Conservation (phyloP, 768 basidiomycete species). For the Mycena latifolia region DNA sequence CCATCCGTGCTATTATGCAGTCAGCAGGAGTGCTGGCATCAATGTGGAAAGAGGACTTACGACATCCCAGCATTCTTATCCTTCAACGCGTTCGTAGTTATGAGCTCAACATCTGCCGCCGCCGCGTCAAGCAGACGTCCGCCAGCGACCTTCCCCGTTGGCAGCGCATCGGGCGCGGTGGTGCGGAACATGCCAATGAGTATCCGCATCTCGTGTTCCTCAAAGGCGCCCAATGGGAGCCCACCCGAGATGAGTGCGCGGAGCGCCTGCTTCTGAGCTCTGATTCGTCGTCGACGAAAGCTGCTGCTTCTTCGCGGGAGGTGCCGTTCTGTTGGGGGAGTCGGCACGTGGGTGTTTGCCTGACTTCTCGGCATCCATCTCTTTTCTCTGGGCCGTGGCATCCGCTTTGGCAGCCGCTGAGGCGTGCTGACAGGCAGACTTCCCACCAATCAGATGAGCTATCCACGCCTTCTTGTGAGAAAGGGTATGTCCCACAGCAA, state of each 20-base stretch:
- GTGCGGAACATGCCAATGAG: constrained; percentile 19
- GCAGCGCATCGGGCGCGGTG: constrained; percentile 11
- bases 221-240: background rate
- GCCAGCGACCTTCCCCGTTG: background rate
- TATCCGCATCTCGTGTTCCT: constrained; percentile 18
- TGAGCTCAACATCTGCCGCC: constrained; percentile 11
- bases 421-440: background rate
- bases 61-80: background rate
- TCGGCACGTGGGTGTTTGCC: too few relatives aligned
- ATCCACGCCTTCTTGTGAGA: background rate
- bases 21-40: background rate
- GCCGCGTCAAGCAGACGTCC: constrained; percentile 6
- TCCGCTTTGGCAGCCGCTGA: background rate
- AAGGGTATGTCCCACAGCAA: too few relatives aligned
- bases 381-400: background rate
- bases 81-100: background rate
- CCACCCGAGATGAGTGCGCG: constrained; percentile 10
- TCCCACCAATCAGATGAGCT: background rate
- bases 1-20: constrained; percentile 5
- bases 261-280: constrained; percentile 13
- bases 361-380: background rate
- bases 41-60: background rate
- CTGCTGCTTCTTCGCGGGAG: background rate
- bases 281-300: too few relatives aligned
- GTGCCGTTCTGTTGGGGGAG: background rate